These are phyloP conservation scores for Exidia glandulosa DNA, from an alignment of 768 basidiomycete species.

Conservation along the genomic window DNA sequence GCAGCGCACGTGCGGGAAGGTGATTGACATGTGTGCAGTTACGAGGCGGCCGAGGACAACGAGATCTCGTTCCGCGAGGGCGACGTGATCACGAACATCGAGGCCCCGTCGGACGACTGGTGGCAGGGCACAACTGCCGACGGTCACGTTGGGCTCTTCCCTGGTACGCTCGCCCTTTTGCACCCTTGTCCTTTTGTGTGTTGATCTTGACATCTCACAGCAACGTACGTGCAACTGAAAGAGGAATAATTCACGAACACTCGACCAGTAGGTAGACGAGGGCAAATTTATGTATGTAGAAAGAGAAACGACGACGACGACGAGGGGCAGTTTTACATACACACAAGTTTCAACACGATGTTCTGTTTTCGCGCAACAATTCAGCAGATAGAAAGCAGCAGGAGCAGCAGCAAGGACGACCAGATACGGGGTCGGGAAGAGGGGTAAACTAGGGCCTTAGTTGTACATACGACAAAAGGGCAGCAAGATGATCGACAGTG, in stretches of 20 bases:
- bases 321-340: not conserved
- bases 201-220: conserved; percentile 15
- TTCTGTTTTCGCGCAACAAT: not conserved
- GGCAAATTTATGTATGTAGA: not conserved
- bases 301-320: not conserved
- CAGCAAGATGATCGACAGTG: not conserved
- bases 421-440: not conserved
- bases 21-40: conserved; percentile 34
- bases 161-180: conserved; percentile 36
- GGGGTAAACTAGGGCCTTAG: not conserved
- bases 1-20: not conserved
- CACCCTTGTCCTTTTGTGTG: conserved; percentile 13
- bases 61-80: conserved; percentile 80
- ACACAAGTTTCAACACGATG: not conserved
- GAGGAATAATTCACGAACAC: not conserved
- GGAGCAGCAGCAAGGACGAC: not conserved
- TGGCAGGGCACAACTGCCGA: conserved; percentile 58
- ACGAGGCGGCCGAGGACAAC: conserved; percentile 86
- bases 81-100: conserved; percentile 67
- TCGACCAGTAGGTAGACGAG: not conserved
- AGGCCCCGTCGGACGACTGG: conserved; percentile 81
- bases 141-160: conserved; percentile 61
- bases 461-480: not conserved
- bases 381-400: not conserved
- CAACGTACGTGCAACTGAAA: conserved; percentile 16